Percentiles rank a stretch among this genome's conserved stretches.
These are phyloP conservation scores for Lycium ferocissimum DNA, from an alignment of 257 asterid species.

Conservation along the genomic window DNA sequence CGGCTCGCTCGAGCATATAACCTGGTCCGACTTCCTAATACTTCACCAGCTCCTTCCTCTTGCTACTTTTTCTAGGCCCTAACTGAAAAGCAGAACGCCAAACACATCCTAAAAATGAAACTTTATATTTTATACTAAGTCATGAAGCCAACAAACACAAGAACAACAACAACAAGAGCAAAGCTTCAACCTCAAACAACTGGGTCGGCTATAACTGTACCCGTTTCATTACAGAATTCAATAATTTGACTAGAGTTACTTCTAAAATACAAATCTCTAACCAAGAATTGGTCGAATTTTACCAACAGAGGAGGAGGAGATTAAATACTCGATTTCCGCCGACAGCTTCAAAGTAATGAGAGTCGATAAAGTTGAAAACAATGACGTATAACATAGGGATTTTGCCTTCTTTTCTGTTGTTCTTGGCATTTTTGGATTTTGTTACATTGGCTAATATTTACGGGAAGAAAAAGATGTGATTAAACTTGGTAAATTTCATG, in stretches of 20 bases:
- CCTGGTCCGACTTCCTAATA: no score
- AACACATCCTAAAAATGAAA: background rate
- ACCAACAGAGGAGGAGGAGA: background rate
- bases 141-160: background rate
- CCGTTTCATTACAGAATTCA: no score
- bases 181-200: background rate
- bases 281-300: background rate
- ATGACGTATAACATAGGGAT: constrained; percentile 83
- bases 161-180: no score
- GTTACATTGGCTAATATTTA: no score
- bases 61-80: no score
- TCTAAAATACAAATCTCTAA: background rate
- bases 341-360: constrained; percentile 82
- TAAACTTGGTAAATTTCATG: no score
- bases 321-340: constrained; percentile 82
- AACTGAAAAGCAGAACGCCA: background rate
- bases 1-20: no score
- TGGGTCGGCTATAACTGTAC: background rate
- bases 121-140: no score
- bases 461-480: no score
- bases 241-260: no score
- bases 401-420: constrained; percentile 66
- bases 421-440: no score
- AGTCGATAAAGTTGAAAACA: constrained; percentile 90
- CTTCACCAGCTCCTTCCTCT: no score